Percentiles rank a stretch among this genome's conserved stretches.
Conservation (phyloP, 78 protist genomes). For the Emiliania huxleyi region DNA sequence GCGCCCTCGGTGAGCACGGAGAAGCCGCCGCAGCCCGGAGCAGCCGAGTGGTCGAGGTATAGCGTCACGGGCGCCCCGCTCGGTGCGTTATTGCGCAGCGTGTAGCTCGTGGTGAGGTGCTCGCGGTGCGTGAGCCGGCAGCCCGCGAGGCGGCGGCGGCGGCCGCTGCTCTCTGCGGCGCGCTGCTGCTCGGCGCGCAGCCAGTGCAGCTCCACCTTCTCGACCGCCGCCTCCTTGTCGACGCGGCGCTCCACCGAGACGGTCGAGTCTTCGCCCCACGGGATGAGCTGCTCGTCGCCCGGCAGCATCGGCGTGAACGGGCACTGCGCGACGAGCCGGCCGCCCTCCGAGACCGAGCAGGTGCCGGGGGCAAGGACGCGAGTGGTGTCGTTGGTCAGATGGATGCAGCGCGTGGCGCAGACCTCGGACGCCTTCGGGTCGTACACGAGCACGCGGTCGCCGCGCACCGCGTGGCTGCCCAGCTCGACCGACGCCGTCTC, state of each 20-base stretch:
- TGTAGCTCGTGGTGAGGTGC: neutral
- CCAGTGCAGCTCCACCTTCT: neutral
- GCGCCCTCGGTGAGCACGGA: neutral
- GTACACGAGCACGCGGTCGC: slow-evolving; percentile 8
- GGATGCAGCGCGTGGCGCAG: neutral
- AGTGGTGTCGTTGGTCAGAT: neutral
- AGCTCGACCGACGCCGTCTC: neutral
- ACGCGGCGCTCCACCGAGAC: neutral
- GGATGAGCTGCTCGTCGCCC: slow-evolving; percentile 29
- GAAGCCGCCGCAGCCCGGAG: neutral
- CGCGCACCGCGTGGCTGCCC: neutral
- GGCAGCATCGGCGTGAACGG: slow-evolving; percentile 27
- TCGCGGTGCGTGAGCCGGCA: neutral
- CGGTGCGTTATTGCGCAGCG: neutral
- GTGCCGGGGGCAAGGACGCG: neutral
- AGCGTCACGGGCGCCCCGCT: neutral
- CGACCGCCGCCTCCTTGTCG: too few species aligned
- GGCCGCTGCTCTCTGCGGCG: neutral
- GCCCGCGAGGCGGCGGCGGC: neutral
- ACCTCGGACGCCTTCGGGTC: neutral
- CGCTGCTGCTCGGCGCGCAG: neutral
- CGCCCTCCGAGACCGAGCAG: neutral
- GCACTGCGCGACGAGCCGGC: neutral
- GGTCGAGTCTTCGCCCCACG: slow-evolving; percentile 5
- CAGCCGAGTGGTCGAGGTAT: slow-evolving; percentile 22